A percentile compares a stretch with the other conserved stretches of the same genome.
phyloP scores from a whole-genome alignment of 2,329 filamentous ascomycete species.

The Trichophaea hybrida region DNA sequence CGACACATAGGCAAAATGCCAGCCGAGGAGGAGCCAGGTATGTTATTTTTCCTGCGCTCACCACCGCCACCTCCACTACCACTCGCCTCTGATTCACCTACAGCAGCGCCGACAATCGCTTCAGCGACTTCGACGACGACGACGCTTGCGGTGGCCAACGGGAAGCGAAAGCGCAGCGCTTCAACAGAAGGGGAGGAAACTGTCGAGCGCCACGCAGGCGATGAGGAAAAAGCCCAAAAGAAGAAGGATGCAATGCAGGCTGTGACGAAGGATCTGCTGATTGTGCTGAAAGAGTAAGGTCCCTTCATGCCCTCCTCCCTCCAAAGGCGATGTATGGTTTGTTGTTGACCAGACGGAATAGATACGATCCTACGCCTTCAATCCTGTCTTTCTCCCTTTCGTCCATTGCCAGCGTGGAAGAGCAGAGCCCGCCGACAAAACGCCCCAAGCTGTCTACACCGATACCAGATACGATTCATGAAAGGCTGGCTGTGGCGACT shows the following conservation, averaged over 20 bases:
- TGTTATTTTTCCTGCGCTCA: neutral
- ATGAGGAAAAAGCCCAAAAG: conserved; percentile 5
- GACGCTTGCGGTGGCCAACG: conserved; percentile 3
- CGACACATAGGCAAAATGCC: neutral
- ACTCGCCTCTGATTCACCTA: neutral
- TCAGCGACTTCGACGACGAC: neutral
- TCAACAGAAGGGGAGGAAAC: neutral
- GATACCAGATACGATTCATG: conserved; percentile 16
- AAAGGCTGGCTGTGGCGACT: conserved; percentile 6
- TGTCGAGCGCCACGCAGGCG: neutral
- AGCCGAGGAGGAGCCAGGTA: neutral
- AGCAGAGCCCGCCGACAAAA: conserved; percentile 16
- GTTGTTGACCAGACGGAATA: conserved; percentile 1
- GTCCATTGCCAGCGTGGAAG: neutral
- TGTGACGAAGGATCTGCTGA: conserved; percentile 14
- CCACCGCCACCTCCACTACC: neutral
- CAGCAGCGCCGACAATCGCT: neutral
- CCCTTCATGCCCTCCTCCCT: neutral
- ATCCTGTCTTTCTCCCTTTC: conserved; percentile 14
- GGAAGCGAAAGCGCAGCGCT: conserved; percentile 12
- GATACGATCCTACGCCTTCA: conserved; percentile 18
- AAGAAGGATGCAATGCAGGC: conserved; percentile 7
- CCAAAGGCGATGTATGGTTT: neutral
- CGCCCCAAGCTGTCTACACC: conserved; percentile 14
- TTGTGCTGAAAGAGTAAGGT: conserved; percentile 17